Evolutionary conservation across 352 stramenopile species (phyloP), one percentile per base, ranked within the genome.

Genomic region (Elongisporangium prolatum): DNA sequence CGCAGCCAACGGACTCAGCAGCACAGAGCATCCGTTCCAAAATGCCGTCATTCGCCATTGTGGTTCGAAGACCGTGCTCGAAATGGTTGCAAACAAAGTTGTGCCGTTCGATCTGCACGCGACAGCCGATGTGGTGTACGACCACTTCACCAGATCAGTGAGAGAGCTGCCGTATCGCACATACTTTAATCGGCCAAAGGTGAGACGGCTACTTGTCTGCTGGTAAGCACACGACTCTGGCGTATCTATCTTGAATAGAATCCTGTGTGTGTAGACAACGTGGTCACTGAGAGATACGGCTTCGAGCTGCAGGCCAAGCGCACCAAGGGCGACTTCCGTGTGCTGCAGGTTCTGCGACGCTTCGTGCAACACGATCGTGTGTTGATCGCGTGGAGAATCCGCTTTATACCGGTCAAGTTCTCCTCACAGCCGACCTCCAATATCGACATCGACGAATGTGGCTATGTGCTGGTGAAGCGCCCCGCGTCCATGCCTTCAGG

Each of bases 301-400:
- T 60, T 90, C 0, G 72, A 82, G 62, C 65, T 87, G 40, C 62
- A 77, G 48, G 68, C 68, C 4, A 77, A 82, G 13, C 62, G 74
- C 28, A 79, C 61, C n/a, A 73, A 59, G 11, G 72, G 70, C 21
- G 63, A 84, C 24, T 88, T 87, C 64, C 63, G 65, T 4, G 75
- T 88, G 58, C 75, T 85, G 50, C 77, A 88, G 52, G 68, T 90
- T 48, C 71, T 88, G 37, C 72, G 78, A 2, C 70, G 75, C 17
- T 87, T 83, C 66, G 67, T 80, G n/a, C 74, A 87, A 48, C n/a
- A 65, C 17, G 74, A 86, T 60, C 74, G 74, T 21, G 64, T 84
- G 18, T 72, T 90, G 52, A 79, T 90, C 37, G 73, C 74, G 20
- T 90, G 77, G 77, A 71, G 66, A 28, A 75, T 77, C 17, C 76